These are phyloP conservation scores for Rasamsonia emersonii DNA, from an alignment of 2,329 filamentous ascomycete species.

Conservation along the genomic window DNA sequence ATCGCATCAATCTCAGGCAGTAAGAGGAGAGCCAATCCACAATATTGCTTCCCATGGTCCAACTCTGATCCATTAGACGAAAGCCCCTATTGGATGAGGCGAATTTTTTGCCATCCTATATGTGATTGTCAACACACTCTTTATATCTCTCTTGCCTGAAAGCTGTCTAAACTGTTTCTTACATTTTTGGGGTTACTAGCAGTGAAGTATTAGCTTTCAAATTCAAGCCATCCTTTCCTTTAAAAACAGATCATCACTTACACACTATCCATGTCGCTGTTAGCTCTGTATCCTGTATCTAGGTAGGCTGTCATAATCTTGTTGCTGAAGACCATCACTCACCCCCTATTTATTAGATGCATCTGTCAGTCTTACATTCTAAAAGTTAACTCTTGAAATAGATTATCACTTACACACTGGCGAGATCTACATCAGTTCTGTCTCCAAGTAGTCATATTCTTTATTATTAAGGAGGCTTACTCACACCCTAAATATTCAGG, in stretches of 20 bases:
- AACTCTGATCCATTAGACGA: no score
- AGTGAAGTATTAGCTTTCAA: no score
- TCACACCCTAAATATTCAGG: background rate
- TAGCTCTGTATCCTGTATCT: background rate
- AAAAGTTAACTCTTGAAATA: background rate
- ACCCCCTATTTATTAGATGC: background rate
- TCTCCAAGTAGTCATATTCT: background rate
- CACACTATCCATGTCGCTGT: background rate
- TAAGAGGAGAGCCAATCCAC: no score
- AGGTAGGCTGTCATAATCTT: background rate
- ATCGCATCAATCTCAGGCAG: no score
- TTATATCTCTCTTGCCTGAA: no score
- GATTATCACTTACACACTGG: background rate
- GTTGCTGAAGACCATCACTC: background rate
- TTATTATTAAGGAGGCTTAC: background rate
- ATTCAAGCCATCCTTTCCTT: background rate
- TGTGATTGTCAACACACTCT: no score
- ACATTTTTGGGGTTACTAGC: no score
- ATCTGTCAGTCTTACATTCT: background rate
- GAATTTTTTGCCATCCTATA: no score
- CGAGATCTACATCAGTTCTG: no score
- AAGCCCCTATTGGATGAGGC: no score
- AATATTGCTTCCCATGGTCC: no score
- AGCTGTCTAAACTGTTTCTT: no score
- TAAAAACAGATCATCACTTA: background rate